Base-by-base conservation (phyloP, 306 rosid genomes). In the Betula pendula region DNA sequence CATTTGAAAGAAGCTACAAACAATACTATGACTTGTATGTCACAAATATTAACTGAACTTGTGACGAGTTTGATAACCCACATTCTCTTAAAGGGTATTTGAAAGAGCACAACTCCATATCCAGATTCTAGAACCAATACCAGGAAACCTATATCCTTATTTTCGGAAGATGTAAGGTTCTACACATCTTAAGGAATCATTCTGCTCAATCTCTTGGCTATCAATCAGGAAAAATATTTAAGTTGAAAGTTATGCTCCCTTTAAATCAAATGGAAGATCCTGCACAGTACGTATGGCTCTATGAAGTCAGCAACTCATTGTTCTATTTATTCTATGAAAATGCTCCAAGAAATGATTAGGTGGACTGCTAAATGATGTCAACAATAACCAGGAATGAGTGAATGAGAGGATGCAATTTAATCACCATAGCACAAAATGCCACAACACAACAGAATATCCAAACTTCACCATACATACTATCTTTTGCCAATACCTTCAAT, bases 1-100 rank as follows among this genome's bases (percentile, higher is more conserved):
- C 80, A 71, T 71, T 44, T 75, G 27, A 25, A 70, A 83, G 65
- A 80, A 58, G 56, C 79, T 68, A 53, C 35, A 56, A 10, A 56
- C 20, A 43, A 60, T 55, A 71, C 72, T 76, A 71, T 51, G 65
- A 68, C 31, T 40, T 35, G 65, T 27, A 52, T 68, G 44, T 42
- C 63, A 56, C 11, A 56, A 56, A 56, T 9, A 56, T 56, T 16
- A 56, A 20, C 24, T 24, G 16, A 38, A 65, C 70, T 35, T 10
- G 2, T 78, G 58, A 33, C 17, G 17, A 53, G 27, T 65, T 19
- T 38, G 70, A 35, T 65, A 45, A 25, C 40, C 40, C 47, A 65
- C 70, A 38, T 65, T 8, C 27, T 65, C 38, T 8, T 8, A 10
- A 12, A 8, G 70, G 68, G 38, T 19, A 7, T 62, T n/a, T 65